phyloP scores from a whole-genome alignment of 2,329 filamentous ascomycete genomes.

The Neofusicoccum laricinum region DNA sequence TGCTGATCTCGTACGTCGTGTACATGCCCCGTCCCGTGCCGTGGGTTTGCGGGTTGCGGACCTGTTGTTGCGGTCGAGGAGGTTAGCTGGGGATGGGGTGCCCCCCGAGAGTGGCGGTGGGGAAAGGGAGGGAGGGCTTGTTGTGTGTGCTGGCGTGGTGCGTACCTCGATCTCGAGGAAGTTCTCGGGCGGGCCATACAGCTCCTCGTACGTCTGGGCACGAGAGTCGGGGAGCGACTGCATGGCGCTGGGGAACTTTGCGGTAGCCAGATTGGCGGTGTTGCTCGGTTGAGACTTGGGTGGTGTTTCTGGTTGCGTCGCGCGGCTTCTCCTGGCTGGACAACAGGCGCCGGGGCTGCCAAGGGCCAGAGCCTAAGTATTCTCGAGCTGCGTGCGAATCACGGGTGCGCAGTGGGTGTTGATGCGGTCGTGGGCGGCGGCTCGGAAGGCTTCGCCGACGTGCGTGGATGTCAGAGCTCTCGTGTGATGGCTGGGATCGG shows the following conservation, averaged over 20 bases:
- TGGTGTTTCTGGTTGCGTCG: not conserved
- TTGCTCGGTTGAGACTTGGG: not conserved
- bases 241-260: constrained; percentile 41
- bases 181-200: constrained; percentile 97
- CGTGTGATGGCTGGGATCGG: constrained; percentile 10
- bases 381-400: not conserved
- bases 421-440: not conserved
- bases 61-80: constrained; percentile 50
- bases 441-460: constrained; percentile 1
- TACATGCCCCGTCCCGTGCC: constrained; percentile 96
- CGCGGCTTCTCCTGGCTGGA: not conserved
- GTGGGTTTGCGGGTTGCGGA: constrained; percentile 89
- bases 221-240: constrained; percentile 67
- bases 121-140: not conserved
- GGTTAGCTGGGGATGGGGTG: constrained; percentile 18
- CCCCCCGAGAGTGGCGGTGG: not conserved
- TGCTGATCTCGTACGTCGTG: constrained; percentile 97
- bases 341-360: not conserved
- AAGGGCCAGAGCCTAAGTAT: not conserved
- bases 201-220: constrained; percentile 96
- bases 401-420: not conserved
- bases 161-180: constrained; percentile 94
- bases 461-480: constrained; percentile 11
- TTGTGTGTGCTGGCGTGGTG: constrained; percentile 14
- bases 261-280: constrained; percentile 6